phyloP scores from a whole-genome alignment of 2,329 filamentous ascomycete genomes.

The Lanzia echinophila region DNA sequence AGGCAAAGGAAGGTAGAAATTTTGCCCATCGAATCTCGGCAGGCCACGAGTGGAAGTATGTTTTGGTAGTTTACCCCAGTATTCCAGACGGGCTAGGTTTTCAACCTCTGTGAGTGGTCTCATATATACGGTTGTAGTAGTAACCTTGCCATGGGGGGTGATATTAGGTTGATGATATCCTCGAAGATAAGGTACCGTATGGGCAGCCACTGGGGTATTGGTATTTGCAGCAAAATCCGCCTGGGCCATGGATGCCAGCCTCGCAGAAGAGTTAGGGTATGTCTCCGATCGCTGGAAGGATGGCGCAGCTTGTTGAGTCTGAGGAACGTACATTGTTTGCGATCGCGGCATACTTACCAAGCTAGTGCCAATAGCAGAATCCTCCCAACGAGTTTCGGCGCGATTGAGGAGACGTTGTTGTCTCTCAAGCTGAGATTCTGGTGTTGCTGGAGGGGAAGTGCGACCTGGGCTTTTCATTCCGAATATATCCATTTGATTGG shows the following conservation, averaged over 20 bases:
- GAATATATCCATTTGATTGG: neutral
- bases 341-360: conserved; percentile 8
- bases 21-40: conserved; percentile 58
- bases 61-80: conserved; percentile 51
- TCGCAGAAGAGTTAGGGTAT: conserved; percentile 11
- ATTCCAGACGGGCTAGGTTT: conserved; percentile 50
- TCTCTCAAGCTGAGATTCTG: conserved; percentile 16
- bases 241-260: neutral
- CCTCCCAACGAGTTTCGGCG: conserved; percentile 19
- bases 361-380: conserved; percentile 9
- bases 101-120: conserved; percentile 54
- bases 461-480: neutral
- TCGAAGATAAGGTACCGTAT: neutral
- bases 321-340: conserved; percentile 14
- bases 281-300: conserved; percentile 16
- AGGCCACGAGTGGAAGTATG: conserved; percentile 43
- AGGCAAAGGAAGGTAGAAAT: conserved; percentile 55
- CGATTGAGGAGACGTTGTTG: conserved; percentile 19
- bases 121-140: conserved; percentile 34
- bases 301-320: neutral
- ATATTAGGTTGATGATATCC: neutral
- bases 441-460: conserved; percentile 7
- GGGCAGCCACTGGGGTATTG: neutral
- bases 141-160: neutral
- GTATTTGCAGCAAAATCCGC: neutral